Evolutionary conservation across 495 filamentous ascomycete species (phyloP).

Genomic region (Ascobolus immersus): DNA sequence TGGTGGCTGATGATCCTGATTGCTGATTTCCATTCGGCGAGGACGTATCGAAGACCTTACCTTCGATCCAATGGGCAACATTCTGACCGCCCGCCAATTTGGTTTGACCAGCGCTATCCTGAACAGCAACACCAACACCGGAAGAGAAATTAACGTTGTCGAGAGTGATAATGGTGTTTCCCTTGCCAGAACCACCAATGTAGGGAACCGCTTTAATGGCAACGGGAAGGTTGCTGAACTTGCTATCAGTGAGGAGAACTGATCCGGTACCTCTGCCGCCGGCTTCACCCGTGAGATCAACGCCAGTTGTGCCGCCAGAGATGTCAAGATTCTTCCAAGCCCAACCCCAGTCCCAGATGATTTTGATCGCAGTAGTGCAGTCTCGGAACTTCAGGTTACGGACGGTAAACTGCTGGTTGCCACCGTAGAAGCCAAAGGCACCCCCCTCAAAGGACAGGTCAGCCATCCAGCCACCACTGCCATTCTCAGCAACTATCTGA

Average conservation of each 20-base stretch:
- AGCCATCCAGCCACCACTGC: slow-evolving; percentile 55
- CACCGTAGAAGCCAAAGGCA: slow-evolving; percentile 57
- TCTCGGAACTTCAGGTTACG: slow-evolving; percentile 76
- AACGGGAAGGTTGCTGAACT: slow-evolving; percentile 37
- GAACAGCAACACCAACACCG: slow-evolving; percentile 25
- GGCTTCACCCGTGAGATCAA: slow-evolving; percentile 54
- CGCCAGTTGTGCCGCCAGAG: slow-evolving; percentile 52
- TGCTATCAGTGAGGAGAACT: slow-evolving; percentile 56
- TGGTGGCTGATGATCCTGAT: neutral
- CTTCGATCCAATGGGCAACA: slow-evolving; percentile 25
- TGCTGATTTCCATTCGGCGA: slow-evolving; percentile 6
- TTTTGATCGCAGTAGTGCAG: slow-evolving; percentile 58
- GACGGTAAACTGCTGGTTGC: slow-evolving; percentile 87
- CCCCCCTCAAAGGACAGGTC: slow-evolving; percentile 79
- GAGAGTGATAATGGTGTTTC: slow-evolving; percentile 45
- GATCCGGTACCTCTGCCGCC: slow-evolving; percentile 48
- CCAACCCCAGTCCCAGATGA: slow-evolving; percentile 87
- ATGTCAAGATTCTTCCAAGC: slow-evolving; percentile 57
- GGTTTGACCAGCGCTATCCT: slow-evolving; percentile 30
- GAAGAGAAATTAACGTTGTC: slow-evolving; percentile 86
- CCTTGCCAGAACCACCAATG: slow-evolving; percentile 1
- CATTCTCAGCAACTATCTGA: neutral
- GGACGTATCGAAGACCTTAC: too few species aligned
- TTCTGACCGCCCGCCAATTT: too few species aligned
- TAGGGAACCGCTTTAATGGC: slow-evolving; percentile 39